Base-by-base conservation (phyloP, 2,329 filamentous ascomycete species). In the Delphinella strobiligena region DNA sequence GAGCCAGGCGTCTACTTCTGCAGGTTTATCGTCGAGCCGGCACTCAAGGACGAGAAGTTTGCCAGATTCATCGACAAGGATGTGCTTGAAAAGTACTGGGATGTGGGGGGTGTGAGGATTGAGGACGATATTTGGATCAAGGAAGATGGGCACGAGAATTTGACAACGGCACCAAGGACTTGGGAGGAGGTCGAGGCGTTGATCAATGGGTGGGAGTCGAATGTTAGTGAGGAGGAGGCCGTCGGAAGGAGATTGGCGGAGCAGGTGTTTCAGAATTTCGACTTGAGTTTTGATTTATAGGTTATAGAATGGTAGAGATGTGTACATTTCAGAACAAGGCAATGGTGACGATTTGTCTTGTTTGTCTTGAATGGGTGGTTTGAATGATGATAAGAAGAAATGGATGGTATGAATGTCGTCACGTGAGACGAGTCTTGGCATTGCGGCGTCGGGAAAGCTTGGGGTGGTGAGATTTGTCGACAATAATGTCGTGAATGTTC, bases 1-100 rank as follows among this genome's bases (percentile, higher is more conserved):
- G 91, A 98, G 66, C 91, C 91, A 10, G 91, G 91, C 15, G 78
- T 80, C 30, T 88, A 88, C 59, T 88, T 88, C 61, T 80, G 78
- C 56, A 69, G 72, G 27, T 79, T 76, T 40, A 86, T 83, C 47
- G 73, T 88, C 44, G 73, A 85, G 61, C 73, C 74, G 15, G 80
- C 78, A 54, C 74, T 83, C 54, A 67, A 81, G 50, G 66, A 71
- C 37, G 68, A 74, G 43, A 62, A 66, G 41, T 76, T 81, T 54
- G 65, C 68, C 30, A 67, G 69, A 43, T 82, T 74, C 50, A 79
- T 91, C 52, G 71, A 88, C 59, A 63, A 65, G 48, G 65, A 68
- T 4, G 70, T 80, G 4, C 61, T 91, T 36, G 75, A 78, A 44
- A 66, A 64, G 46, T 89, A 82, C 58, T 89, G 83, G 66, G 65